phyloP scores from a whole-genome alignment of 1,284 basidiomycete species.

The Boletellus deceptivus region DNA sequence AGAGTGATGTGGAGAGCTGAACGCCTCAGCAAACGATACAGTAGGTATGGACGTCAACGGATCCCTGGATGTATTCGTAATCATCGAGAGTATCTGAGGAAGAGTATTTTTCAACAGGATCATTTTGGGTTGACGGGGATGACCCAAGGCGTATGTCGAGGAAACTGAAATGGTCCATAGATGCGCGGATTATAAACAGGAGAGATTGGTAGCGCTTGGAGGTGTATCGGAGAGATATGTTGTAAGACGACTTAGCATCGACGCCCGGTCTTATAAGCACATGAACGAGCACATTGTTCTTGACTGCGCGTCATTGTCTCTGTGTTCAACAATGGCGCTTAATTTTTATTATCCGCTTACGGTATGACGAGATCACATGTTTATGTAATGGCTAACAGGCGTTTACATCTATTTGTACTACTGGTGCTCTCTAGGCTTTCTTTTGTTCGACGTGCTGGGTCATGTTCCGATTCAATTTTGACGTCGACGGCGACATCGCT shows the following conservation, averaged over 20 bases:
- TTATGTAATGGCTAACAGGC: not conserved
- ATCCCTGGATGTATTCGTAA: not conserved
- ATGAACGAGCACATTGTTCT: not conserved
- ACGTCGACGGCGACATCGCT: slow-evolving; percentile 35
- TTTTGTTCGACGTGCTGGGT: not conserved
- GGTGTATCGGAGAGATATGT: not conserved
- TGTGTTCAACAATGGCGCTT: not conserved
- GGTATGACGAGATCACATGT: too few species aligned
- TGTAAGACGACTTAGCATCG: not conserved
- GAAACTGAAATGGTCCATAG: slow-evolving; percentile 16
- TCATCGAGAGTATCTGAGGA: slow-evolving; percentile 2
- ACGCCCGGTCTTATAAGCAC: not conserved
- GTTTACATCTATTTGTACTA: too few species aligned
- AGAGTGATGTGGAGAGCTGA: not conserved
- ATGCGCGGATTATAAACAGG: not conserved
- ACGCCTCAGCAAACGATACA: slow-evolving; percentile 11
- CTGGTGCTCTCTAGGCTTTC: not conserved
- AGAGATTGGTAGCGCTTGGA: not conserved
- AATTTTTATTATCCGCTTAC: slow-evolving; percentile 4
- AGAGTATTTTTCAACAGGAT: not conserved
- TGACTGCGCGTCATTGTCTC: not conserved
- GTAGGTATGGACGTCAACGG: not conserved
- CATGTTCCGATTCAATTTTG: slow-evolving; percentile 57
- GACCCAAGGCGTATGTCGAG: not conserved
- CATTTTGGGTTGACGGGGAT: not conserved